Evolutionary conservation across 371 early-diverging fungal genomes (phyloP), one percentile per base, ranked within the genome.

Genomic region (Mucor piriformis): DNA sequence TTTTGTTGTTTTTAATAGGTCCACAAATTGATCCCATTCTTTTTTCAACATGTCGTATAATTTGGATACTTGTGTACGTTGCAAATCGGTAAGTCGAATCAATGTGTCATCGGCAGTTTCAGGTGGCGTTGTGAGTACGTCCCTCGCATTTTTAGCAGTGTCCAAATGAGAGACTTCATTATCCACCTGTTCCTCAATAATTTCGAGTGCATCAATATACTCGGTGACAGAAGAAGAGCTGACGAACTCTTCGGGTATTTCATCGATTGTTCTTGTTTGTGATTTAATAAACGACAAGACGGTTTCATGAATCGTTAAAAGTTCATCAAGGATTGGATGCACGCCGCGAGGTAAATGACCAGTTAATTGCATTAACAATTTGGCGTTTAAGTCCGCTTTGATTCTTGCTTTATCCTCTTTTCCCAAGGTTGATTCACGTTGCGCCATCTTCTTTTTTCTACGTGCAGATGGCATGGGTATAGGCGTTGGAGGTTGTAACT

Each of bases 261-360:
- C 76, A 50, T 72, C 72, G 18, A 80, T 68, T 0, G 74, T 72
- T 3, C 64, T 59, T 1, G 72, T 71, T 50, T 75, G 64, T 7
- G 69, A 72, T 33, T 73, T 73, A 13, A 80, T 73, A 44, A 72
- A 80, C 0, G 74, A 67, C 8, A 73, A 38, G 2, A 77, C 61
- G 4, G 73, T 72, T 13, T 80, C 81, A 16, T 77, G 76, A 25
- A 75, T 67, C 2, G 72, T 68, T 20, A 80, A 49, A 1, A 80
- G 54, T 32, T 77, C 68, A 43, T 80, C 81, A 1, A 80, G 57
- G 0, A 69, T 46, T 0, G 77, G 72, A 50, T 80, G 72, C 0
- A 80, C 77, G 3, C 81, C 81, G 11, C 74, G 61, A 4, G 81
- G 81, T 11, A 80, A 47, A 50, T 77, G 76, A 3, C 81, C 81